These are phyloP conservation scores for Candida khao-thaluensis DNA, from an alignment of 805 yeast species.

Conservation along the genomic window DNA sequence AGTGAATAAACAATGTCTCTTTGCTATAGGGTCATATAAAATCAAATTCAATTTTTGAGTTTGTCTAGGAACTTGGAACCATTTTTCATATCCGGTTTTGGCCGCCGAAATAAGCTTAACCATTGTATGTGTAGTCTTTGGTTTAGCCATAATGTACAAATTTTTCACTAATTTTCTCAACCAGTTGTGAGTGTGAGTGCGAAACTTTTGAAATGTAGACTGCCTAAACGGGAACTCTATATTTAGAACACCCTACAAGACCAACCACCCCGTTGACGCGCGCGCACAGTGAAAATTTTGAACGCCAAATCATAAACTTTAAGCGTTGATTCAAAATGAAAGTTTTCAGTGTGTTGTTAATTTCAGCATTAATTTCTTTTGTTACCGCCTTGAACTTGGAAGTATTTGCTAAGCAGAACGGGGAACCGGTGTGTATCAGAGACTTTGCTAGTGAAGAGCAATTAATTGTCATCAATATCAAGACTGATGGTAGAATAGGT, in stretches of 20 bases:
- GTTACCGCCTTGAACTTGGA: constrained; percentile 50
- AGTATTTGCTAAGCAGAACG: constrained; percentile 45
- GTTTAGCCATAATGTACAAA: constrained; percentile 39
- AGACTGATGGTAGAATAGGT: constrained; percentile 69
- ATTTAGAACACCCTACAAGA: constrained; percentile 3
- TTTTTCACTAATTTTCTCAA: constrained; percentile 8
- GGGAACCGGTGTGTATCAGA: constrained; percentile 79
- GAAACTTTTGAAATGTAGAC: constrained; percentile 1
- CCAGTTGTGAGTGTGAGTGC: too few species aligned
- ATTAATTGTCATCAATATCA: constrained; percentile 80
- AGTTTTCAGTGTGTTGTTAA: constrained; percentile 5
- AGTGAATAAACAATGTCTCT: constrained; percentile 86
- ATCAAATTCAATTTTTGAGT: constrained; percentile 78
- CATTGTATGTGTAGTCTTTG: constrained; percentile 76
- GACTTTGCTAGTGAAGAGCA: constrained; percentile 86
- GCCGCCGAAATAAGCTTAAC: constrained; percentile 88
- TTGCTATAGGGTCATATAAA: constrained; percentile 81
- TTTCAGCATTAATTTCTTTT: constrained; percentile 21
- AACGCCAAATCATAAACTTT: constrained; percentile 7
- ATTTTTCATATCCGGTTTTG: constrained; percentile 82
- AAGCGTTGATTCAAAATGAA: constrained; percentile 11
- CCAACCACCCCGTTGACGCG: constrained; percentile 9
- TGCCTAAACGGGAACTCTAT: constrained; percentile 6
- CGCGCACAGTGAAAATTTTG: constrained; percentile 16
- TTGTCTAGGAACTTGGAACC: constrained; percentile 77